Percentiles rank a stretch among this genome's conserved stretches.
Conservation (phyloP, 73 alveolate genomes). For the Paramecium primaurelia region DNA sequence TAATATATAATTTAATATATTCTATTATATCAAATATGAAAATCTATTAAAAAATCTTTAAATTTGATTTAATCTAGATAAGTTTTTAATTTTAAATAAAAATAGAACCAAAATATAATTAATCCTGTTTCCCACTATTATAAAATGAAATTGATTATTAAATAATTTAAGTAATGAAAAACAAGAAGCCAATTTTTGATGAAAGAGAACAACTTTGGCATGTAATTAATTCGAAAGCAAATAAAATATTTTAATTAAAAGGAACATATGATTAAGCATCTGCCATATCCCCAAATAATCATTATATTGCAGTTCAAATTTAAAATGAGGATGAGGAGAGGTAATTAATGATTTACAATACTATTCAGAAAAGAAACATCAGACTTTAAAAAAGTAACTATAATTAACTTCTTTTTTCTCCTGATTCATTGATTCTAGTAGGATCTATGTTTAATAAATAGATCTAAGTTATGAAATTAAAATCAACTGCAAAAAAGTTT, state of each 20-base stretch:
- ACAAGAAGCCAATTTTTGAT: not conserved
- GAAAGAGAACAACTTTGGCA: not conserved
- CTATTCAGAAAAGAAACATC: not conserved
- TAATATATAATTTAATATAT: too few relatives aligned
- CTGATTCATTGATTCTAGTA: not conserved
- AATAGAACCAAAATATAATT: not conserved
- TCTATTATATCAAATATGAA: too few relatives aligned
- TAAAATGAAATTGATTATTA: not conserved
- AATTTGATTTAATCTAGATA: not conserved
- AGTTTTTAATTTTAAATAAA: not conserved
- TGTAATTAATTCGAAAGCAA: not conserved
- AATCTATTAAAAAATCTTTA: not conserved
- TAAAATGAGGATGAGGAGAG: not conserved
- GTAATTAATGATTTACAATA: not conserved
- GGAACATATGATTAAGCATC: not conserved
- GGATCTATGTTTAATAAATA: not conserved
- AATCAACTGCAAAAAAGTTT: not conserved
- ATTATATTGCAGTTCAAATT: not conserved
- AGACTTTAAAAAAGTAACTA: not conserved
- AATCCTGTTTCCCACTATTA: not conserved
- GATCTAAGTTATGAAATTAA: not conserved
- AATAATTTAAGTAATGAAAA: not conserved
- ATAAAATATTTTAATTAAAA: not conserved
- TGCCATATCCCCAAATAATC: not conserved
- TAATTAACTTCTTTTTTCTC: not conserved